A percentile compares a stretch with the other conserved stretches of the same genome.
These are phyloP conservation scores for Acacia melanoxylon DNA, from an alignment of 306 rosid species.

Conservation along the genomic window DNA sequence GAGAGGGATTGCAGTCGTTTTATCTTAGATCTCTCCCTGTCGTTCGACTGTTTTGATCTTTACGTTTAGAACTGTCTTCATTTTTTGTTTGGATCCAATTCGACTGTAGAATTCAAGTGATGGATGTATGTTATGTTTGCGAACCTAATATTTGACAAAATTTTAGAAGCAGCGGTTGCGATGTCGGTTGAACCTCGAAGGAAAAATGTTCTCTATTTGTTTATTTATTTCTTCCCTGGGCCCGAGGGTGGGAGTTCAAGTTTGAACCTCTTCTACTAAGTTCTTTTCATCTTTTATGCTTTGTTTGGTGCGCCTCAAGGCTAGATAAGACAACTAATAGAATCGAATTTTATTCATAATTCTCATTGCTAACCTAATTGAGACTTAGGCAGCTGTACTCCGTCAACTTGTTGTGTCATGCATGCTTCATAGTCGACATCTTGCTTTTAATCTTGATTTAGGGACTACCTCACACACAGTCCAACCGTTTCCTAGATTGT, in stretches of 20 bases:
- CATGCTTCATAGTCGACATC: not conserved
- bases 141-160: not conserved
- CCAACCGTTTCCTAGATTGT: not conserved
- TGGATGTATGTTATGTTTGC: conserved; percentile 1
- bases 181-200: conserved; percentile 7
- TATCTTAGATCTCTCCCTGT: not conserved
- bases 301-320: not conserved
- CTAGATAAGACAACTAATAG: not conserved
- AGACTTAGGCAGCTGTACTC: not conserved
- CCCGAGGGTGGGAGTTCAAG: not conserved
- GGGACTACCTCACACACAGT: not conserved
- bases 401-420: not conserved
- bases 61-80: not conserved
- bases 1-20: not conserved
- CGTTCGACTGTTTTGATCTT: not conserved
- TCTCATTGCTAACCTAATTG: conserved; percentile 10
- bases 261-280: not conserved
- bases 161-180: conserved; percentile 23
- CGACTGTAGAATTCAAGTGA: not conserved
- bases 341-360: not conserved
- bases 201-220: not conserved
- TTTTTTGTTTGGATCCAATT: not conserved
- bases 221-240: not conserved
- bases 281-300: not conserved
- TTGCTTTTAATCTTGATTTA: conserved; percentile 9